A percentile compares a stretch with the other conserved stretches of the same genome.
phyloP scores from a whole-genome alignment of 108 stramenopile species.

The Cyclotella sp. region DNA sequence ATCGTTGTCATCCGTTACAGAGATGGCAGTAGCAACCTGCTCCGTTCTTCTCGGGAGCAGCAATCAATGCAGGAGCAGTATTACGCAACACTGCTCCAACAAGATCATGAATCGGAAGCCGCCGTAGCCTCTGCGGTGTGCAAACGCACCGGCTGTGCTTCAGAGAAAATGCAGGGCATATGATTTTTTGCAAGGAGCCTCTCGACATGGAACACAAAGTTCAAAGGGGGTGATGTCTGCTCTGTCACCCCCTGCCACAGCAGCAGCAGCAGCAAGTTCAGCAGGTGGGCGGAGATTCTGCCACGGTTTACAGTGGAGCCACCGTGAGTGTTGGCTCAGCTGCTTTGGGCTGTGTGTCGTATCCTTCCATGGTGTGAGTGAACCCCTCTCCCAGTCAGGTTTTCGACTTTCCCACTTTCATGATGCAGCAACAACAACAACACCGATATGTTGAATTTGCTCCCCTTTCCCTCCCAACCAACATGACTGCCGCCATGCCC shows the following conservation, averaged over 20 bases:
- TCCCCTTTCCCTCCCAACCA: neutral
- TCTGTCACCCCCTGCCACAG: neutral
- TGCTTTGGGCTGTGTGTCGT: neutral
- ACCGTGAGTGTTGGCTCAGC: neutral
- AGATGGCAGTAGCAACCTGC: too few relatives aligned
- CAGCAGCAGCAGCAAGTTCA: neutral
- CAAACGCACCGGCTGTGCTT: slow-evolving; percentile 2
- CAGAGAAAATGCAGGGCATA: neutral
- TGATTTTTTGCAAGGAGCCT: neutral
- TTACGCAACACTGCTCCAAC: neutral
- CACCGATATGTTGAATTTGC: neutral
- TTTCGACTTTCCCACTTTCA: neutral
- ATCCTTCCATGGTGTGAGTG: neutral
- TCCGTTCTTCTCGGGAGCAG: neutral
- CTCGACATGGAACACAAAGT: neutral
- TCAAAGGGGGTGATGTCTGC: neutral
- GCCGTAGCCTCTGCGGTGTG: neutral
- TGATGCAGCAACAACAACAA: neutral
- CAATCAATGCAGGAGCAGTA: neutral
- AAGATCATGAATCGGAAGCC: slow-evolving; percentile 3
- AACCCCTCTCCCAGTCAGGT: neutral
- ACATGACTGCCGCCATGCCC: neutral
- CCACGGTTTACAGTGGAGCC: too few relatives aligned
- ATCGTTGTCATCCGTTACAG: neutral
- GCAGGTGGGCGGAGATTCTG: too few relatives aligned